Conservation (phyloP, 371 early-diverging fungal species). For the Batrachochytrium dendrobatidis region DNA sequence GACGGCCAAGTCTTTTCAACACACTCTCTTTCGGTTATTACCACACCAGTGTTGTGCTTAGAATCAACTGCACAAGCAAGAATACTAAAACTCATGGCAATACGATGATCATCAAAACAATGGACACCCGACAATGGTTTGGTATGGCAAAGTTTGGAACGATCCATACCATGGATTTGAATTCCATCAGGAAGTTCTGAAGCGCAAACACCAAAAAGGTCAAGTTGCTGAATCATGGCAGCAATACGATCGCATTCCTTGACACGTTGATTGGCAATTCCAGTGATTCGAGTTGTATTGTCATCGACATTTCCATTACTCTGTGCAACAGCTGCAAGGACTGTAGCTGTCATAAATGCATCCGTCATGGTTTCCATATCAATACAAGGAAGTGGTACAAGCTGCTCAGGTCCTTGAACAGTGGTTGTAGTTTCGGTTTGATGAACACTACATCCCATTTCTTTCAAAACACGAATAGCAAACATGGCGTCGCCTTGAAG, state of each 20-base stretch:
- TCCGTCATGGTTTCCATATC: constrained; percentile 99
- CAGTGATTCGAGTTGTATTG: constrained; percentile 72
- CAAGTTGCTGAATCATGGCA: constrained; percentile 91
- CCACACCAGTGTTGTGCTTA: constrained; percentile 22
- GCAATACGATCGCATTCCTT: constrained; percentile 97
- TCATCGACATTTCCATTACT: constrained; percentile 31
- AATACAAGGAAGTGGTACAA: constrained; percentile 69
- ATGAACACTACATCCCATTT: constrained; percentile 84
- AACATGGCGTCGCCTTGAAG: constrained; percentile 72
- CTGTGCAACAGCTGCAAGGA: constrained; percentile 75
- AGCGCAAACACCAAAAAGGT: constrained; percentile 77
- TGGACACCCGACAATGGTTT: constrained; percentile 63
- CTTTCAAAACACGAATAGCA: constrained; percentile 82
- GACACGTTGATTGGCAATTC: constrained; percentile 96
- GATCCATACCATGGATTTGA: constrained; percentile 63
- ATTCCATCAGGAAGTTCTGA: constrained; percentile 88
- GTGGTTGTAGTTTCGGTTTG: constrained; percentile 84
- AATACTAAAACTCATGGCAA: constrained; percentile 94
- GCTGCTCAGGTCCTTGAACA: constrained; percentile 77
- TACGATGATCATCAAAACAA: constrained; percentile 95
- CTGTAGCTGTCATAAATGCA: constrained; percentile 93
- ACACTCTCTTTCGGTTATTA: constrained; percentile 86
- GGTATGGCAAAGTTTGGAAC: constrained; percentile 32
- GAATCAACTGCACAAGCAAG: constrained; percentile 67
- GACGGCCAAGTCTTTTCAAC: constrained; percentile 97